Base-by-base conservation (phyloP, 306 rosid species). In the Castanospermum australe region DNA sequence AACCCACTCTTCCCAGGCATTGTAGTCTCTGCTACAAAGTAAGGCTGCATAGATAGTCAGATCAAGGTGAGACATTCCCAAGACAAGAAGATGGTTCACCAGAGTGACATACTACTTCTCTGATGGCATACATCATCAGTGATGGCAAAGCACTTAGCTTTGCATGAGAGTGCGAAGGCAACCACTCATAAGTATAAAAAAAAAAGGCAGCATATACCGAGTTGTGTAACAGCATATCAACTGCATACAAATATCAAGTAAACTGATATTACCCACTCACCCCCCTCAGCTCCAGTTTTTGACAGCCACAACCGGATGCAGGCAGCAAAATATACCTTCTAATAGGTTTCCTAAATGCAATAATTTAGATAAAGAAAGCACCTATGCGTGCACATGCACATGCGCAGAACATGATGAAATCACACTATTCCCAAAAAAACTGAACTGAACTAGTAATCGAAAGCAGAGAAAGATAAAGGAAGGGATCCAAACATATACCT, bases 1-100 rank as follows among this genome's bases (percentile, higher is more conserved):
- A 92, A 91, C 66, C 98, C 99, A 72, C 80, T 84, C 73, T 83
- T 92, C 84, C 99, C 98, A 4, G 97, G 97, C 96, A 95, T 95
- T 60, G 92, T 82, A 63, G 94, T 87, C 87, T 95, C 98, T 0
- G 99, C 99, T 84, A 87, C 74, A 81, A 88, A 89, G 87, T 94
- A 94, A 68, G 95, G 88, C 97, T 94, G 90, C 80, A 82, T 80
- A 45, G 57, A 78, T 55, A 82, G 77, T 81, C 64, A 81, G 17
- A 59, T 22, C 63, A 57, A 67, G 48, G 48, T 21, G 62, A 59
- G 68, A 77, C 65, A 28, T 48, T 28, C 62, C 68, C 17, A 25
- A 55, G 8, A 45, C 57, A 77, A 56, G 56, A 77, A 56, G 56
- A 61, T 60, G 45, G 78, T 51, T 67, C 2, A 2, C 17, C 55